A percentile compares a stretch with the other conserved stretches of the same genome.
Conservation (phyloP, 1,284 basidiomycete genomes). For the Rhodotorula sp. region DNA sequence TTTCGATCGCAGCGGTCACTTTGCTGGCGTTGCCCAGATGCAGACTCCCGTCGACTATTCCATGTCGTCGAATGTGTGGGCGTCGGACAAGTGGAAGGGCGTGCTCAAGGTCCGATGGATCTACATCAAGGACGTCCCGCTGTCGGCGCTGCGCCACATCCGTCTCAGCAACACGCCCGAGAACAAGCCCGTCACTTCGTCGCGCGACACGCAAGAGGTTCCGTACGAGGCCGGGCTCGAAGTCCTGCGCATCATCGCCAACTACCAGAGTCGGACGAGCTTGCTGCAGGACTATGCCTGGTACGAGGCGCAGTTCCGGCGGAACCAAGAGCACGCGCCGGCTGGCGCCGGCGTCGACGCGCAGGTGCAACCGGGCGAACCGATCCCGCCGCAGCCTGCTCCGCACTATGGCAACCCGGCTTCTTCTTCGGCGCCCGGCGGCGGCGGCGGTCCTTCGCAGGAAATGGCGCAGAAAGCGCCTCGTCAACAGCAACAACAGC, state of each 20-base stretch:
- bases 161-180: slow-evolving; percentile 90
- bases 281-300: slow-evolving; percentile 65
- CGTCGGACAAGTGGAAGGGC: slow-evolving; percentile 97
- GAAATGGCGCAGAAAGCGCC: neutral
- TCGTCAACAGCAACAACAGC: slow-evolving; percentile 4
- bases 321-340: slow-evolving; percentile 5
- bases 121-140: slow-evolving; percentile 90
- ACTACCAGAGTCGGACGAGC: slow-evolving; percentile 81
- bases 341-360: neutral
- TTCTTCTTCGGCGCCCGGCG: neutral
- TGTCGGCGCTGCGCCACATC: slow-evolving; percentile 77
- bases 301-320: slow-evolving; percentile 22
- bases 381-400: neutral
- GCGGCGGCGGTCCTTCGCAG: neutral
- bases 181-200: slow-evolving; percentile 93
- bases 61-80: slow-evolving; percentile 79
- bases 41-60: slow-evolving; percentile 53
- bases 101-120: slow-evolving; percentile 68
- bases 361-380: neutral
- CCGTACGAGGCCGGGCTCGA: slow-evolving; percentile 90
- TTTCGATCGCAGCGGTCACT: slow-evolving; percentile 67
- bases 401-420: slow-evolving; percentile 3
- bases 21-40: slow-evolving; percentile 97
- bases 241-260: slow-evolving; percentile 88
- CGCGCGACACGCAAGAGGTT: slow-evolving; percentile 83